A percentile compares a stretch with the other conserved stretches of the same genome.
These are phyloP conservation scores for Pseudocercospora fuligena DNA, from an alignment of 2,329 filamentous ascomycete species.

Conservation along the genomic window DNA sequence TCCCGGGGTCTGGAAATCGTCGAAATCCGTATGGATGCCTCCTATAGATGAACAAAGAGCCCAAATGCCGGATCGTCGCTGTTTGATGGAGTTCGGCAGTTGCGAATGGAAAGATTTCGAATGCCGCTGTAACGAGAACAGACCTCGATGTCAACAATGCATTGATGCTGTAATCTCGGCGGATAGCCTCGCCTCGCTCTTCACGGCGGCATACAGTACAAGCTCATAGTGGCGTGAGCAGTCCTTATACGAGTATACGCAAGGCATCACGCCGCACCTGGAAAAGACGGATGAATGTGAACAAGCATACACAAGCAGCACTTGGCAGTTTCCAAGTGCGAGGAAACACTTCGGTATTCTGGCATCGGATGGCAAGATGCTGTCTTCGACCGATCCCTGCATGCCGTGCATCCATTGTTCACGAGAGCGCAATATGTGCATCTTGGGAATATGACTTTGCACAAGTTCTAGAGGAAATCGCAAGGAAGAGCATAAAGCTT, in stretches of 20 bases:
- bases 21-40: not conserved
- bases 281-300: not conserved
- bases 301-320: not conserved
- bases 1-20: slow-evolving; percentile 3
- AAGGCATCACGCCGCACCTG: not conserved
- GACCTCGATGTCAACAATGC: not conserved
- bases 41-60: not conserved
- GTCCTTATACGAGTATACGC: not conserved
- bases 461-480: no score
- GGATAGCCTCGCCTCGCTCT: not conserved
- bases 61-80: not conserved
- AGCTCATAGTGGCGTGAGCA: no score
- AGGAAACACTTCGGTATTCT: not conserved
- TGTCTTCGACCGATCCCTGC: not conserved
- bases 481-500: not conserved
- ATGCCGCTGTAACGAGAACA: not conserved
- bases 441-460: no score
- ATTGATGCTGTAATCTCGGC: not conserved
- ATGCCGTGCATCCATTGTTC: no score
- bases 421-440: no score
- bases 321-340: not conserved
- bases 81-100: not conserved
- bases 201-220: not conserved
- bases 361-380: not conserved
- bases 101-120: not conserved